Evolutionary conservation across 345 rosid species (phyloP), one percentile per base, ranked within the genome.

Genomic region (Populus pruinosa): DNA sequence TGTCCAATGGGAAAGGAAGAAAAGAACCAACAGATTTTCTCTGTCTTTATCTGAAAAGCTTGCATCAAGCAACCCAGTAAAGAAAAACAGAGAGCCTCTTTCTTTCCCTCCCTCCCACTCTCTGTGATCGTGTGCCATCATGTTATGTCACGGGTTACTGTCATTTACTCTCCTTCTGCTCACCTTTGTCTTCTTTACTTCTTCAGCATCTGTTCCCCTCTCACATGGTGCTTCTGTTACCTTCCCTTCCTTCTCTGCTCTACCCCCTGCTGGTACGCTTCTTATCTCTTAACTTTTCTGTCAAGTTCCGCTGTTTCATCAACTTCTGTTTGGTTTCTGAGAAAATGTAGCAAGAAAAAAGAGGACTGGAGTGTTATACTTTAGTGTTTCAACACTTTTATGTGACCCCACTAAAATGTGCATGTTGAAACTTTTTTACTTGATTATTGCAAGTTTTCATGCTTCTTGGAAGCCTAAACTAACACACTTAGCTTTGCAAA

Each of bases 221-320:
- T 83, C 91, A 29, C 79, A 77, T 86, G 93, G 82, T 76, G 83
- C 80, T 78, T 68, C 89, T 77, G 70, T 89, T 27, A 75, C 75
- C 67, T 80, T 83, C 71, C 85, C 71, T 82, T 72, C 86, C 47
- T 39, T 84, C 77, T 80, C 75, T 66, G 75, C 87, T 25, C 89
- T 76, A 67, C 86, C 88, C n/a, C 78, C 90, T 67, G 72, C 90
- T 76, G 96, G 98, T 90, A 79, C 80, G 43, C 78, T 67, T 29
- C 69, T 8, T 25, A 66, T n/a, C 14, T 41, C 27, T 3, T 56
- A n/a, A 9, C 63, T 56, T n/a, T 9, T n/a, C 29, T 56, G 63
- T 56, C 13, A 25, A 38, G 62, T 10, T n/a, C 21, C 31, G 4
- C 4, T 67, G 38, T 31, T 62, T 43, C 31, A 14, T 49, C 27